Evolutionary conservation across 192 early-diverging fungal genomes (phyloP).

Genomic region (Umbelopsis sp.): DNA sequence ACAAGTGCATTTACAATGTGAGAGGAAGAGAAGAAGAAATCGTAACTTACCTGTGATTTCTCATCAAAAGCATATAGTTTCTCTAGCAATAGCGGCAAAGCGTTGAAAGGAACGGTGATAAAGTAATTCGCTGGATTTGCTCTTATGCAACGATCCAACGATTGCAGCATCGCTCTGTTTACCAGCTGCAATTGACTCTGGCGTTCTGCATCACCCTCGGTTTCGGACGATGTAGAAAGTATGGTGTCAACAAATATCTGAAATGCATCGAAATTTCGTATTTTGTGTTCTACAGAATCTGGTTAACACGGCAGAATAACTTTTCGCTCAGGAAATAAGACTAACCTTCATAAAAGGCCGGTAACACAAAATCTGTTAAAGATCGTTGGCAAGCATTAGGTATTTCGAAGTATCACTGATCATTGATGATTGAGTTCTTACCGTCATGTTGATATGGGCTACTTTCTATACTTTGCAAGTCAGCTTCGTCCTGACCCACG

Average conservation of each 20-base stretch:
- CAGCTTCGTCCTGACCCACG: slow-evolving; percentile 46
- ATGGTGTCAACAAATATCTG: slow-evolving; percentile 50
- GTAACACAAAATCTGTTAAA: slow-evolving; percentile 50
- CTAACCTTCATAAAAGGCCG: slow-evolving; percentile 27
- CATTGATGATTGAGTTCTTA: slow-evolving; percentile 17
- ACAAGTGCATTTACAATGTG: not conserved
- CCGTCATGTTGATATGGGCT: slow-evolving; percentile 61
- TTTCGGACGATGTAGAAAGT: slow-evolving; percentile 23
- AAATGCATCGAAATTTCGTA: slow-evolving; percentile 53
- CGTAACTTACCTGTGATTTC: slow-evolving; percentile 43
- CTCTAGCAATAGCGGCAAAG: slow-evolving; percentile 57
- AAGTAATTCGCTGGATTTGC: slow-evolving; percentile 64
- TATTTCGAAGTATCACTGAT: not conserved
- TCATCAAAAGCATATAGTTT: slow-evolving; percentile 49
- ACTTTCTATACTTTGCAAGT: slow-evolving; percentile 44
- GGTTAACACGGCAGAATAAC: not conserved
- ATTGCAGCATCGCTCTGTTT: slow-evolving; percentile 21
- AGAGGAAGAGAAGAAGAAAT: not conserved
- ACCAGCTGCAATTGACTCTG: slow-evolving; percentile 37
- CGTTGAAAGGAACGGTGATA: slow-evolving; percentile 49
- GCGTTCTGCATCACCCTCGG: slow-evolving; percentile 33
- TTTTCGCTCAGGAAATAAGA: not conserved
- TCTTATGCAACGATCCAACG: slow-evolving; percentile 34
- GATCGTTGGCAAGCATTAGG: not conserved
- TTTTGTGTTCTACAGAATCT: slow-evolving; percentile 41